Evolutionary conservation across 164 flowering plant genomes (phyloP), one percentile per base, ranked within the genome.

Genomic region (Liquidambar formosana): DNA sequence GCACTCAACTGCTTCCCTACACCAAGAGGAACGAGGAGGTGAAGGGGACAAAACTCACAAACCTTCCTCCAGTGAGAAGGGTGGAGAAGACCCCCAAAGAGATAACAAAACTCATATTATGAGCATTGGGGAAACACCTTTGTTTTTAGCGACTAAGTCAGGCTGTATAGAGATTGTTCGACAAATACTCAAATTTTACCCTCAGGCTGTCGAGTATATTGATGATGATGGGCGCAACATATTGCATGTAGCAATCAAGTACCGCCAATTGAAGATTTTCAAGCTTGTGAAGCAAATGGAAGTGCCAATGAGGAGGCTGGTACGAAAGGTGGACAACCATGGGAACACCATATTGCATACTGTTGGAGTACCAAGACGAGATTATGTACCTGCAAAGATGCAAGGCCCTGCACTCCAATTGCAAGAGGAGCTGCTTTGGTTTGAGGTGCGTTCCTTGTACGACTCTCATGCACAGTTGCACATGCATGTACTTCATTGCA

Each of bases 91-190:
- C n/a, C n/a, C n/a, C n/a, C n/a, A n/a, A n/a, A n/a, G n/a, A n/a
- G 22, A 19, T 19, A 8, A 19, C 19, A 52, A n/a, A 52, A 19
- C 56, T 52, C 56, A n/a, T 21, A 52, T 16, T 21, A 52, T 16
- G 9, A 52, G 18, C 19, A 52, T n/a, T n/a, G 6, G 22, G 2
- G 60, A 64, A 25, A 68, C 69, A 0, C 75, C 78, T 0, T 64
- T 76, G 57, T 11, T 76, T 0, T 26, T 67, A 12, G 75, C 78
- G 19, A 53, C 75, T 0, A 57, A 27, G 13, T 25, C 11, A 0
- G 78, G 75, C 13, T 61, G 62, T 0, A 6, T 19, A 12, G 72
- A 67, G 61, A 76, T 76, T 10, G 75, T 71, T 0, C 5, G 45
- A 0, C 14, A 49, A 25, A 74, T 69, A 14, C 63, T 68, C 1